phyloP scores from a whole-genome alignment of 2,329 filamentous ascomycete genomes.

The Alternaria sp. region DNA sequence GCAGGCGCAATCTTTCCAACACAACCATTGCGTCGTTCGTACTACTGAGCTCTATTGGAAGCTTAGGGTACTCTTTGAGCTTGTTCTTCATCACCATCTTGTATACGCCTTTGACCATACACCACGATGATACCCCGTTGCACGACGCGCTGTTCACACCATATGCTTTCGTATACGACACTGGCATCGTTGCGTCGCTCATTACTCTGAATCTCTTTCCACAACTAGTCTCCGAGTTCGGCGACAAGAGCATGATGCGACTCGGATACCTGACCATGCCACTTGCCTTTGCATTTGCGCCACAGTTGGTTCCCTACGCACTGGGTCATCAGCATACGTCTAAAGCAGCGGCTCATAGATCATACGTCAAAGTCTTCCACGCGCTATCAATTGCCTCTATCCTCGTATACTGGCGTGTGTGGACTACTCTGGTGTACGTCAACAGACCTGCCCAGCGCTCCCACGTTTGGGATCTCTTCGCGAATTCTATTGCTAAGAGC shows the following conservation, averaged over 20 bases:
- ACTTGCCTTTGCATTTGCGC: conserved; percentile 45
- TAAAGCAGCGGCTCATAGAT: conserved; percentile 48
- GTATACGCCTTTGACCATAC: conserved; percentile 60
- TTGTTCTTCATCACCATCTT: conserved; percentile 67
- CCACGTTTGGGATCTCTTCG: conserved; percentile 41
- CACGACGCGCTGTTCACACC: conserved; percentile 45
- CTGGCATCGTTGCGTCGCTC: conserved; percentile 56
- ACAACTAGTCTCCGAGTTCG: conserved; percentile 26
- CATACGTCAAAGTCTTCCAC: conserved; percentile 57
- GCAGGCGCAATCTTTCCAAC: conserved; percentile 62
- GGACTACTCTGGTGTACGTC: conserved; percentile 52
- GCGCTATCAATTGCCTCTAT: conserved; percentile 54
- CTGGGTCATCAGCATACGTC: conserved; percentile 57
- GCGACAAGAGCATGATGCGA: conserved; percentile 31
- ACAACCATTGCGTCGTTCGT: conserved; percentile 61
- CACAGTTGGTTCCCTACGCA: conserved; percentile 53
- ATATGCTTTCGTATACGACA: conserved; percentile 40
- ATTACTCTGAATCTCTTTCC: conserved; percentile 53
- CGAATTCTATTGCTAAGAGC: conserved; percentile 53
- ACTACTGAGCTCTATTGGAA: conserved; percentile 64
- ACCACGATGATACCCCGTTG: conserved; percentile 34
- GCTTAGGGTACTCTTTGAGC: conserved; percentile 67
- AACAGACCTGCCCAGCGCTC: conserved; percentile 58
- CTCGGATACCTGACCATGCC: conserved; percentile 38
- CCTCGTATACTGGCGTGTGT: conserved; percentile 56